phyloP scores from a whole-genome alignment of 2,329 filamentous ascomycete species.

The Botryotinia convoluta region DNA sequence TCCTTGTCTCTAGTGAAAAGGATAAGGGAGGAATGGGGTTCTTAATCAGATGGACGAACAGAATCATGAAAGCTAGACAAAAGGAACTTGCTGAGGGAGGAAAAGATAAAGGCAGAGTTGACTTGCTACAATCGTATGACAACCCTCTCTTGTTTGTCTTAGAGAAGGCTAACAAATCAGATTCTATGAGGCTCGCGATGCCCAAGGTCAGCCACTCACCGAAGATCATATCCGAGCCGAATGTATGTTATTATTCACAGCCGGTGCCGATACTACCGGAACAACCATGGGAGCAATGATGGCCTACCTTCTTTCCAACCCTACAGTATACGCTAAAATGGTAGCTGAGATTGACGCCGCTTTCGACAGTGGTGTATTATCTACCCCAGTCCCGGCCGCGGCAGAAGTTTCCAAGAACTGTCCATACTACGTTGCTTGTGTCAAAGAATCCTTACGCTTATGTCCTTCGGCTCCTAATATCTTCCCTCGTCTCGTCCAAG shows the following conservation, averaged over 20 bases:
- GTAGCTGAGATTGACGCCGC: conserved; percentile 2
- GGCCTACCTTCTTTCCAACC: conserved; percentile 1
- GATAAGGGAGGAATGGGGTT: conserved; percentile 54
- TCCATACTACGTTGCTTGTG: conserved; percentile 18
- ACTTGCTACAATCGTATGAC: conserved; percentile 51
- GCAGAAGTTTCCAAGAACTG: conserved; percentile 11
- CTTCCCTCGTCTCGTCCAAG: conserved; percentile 12
- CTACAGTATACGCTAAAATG: conserved; percentile 13
- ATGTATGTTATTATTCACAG: conserved; percentile 13
- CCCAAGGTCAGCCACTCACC: not conserved
- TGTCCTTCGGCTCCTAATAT: conserved; percentile 17
- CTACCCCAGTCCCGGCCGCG: not conserved
- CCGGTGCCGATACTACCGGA: conserved; percentile 16
- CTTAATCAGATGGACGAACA: conserved; percentile 57
- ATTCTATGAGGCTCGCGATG: conserved; percentile 15
- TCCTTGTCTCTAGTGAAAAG: conserved; percentile 52
- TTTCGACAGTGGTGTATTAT: conserved; percentile 4
- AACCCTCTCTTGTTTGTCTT: not conserved
- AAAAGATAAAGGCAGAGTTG: conserved; percentile 45
- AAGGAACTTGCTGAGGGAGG: conserved; percentile 48
- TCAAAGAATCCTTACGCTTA: conserved; percentile 14
- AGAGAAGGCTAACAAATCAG: not conserved
- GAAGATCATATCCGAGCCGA: conserved; percentile 15
- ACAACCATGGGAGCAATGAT: conserved; percentile 17
- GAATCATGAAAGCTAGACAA: conserved; percentile 48